Base-by-base conservation (phyloP, 495 filamentous ascomycete genomes). In the Physcia stellaris region DNA sequence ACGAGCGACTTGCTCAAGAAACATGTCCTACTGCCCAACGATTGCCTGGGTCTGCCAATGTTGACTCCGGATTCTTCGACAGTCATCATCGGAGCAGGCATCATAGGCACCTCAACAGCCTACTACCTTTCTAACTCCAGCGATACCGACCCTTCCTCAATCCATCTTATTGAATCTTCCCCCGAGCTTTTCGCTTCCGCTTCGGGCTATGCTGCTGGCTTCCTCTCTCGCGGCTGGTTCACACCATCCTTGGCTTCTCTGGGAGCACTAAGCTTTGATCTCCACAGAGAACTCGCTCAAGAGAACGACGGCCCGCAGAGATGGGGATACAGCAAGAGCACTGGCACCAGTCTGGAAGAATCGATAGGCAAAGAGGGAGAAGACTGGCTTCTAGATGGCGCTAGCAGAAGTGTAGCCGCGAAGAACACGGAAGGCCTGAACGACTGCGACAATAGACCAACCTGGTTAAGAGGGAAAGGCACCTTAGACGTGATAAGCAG, bases 61-160 rank as follows among this genome's bases (percentile, higher is more conserved):
- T n/a, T n/a, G n/a, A n/a, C n/a, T n/a, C n/a, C n/a, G n/a, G n/a
- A n/a, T n/a, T n/a, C n/a, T n/a, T n/a, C n/a, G n/a, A 86, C 76
- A 15, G 70, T 86, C 22, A 86, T 88, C 41, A 55, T 90, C 32
- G 83, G 83, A 34, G 70, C 72, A 35, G 83, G 83, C 36, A 86
- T 90, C 55, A 83, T 90, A 27, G 80, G 80, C 42, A 55, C 72
- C 32, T 79, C 79, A n/a, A 82, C 78, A 18, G 83, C 82, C 9
- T 86, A 80, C 56, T 84, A 83, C 51, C 68, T 85, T 31, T 71
- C 71, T 16, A 57, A 72, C 24, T 61, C 67, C 22, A n/a, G n/a
- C n/a, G 33, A 56, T n/a, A 67, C 67, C 13, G 55, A 61, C 13
- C 55, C 66, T 3, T 57, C 66, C 9, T 61, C 63, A 28, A 77